Base-by-base conservation (phyloP, 2,329 filamentous ascomycete genomes). In the Aspergillus terreus region DNA sequence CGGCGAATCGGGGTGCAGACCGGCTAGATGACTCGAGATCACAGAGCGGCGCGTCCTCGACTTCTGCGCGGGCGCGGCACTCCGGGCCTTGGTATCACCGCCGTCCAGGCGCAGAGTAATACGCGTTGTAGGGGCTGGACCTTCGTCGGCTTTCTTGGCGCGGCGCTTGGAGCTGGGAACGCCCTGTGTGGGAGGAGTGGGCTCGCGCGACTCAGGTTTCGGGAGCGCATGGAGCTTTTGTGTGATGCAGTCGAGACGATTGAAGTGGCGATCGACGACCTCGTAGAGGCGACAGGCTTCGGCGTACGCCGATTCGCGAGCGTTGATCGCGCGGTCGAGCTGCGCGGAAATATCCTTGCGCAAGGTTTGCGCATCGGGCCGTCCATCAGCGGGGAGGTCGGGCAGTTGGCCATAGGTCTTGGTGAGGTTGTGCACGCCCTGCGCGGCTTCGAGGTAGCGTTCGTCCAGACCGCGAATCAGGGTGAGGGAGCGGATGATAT, bases 181-280 rank as follows among this genome's bases (percentile, higher is more conserved):
- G 33, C 63, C 55, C 15, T 63, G 61, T 21, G 75, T 71, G 3
- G 66, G 68, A 32, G 79, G 81, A 1, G 81, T 82, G n/a, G 82
- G 80, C 58, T 85, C 83, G 57, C 80, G 76, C 17, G 80, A 83
- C 2, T 81, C 78, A 15, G 82, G 83, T 65, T 81, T 77, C 2
- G 83, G 82, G 44, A 85, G 76, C 10, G 80, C 78, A 54, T 83
- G 77, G 17, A 86, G 76, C 68, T 85, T 86, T 60, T 78, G 76
- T 51, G 78, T 80, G 60, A 86, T 85, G 51, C 79, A 78, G 46
- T 76, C 77, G 45, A 86, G 68, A 44, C 82, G 77, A 57, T 78
- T 78, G 58, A 78, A 76, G 62, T 83, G 79, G 59, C 79, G 77
- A 63, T 82, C 75, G 6, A 81, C 77, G 40, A 81, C 78, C 63